phyloP scores from a whole-genome alignment of 2,329 filamentous ascomycete species.

The Dothidotthia symphoricarpi region DNA sequence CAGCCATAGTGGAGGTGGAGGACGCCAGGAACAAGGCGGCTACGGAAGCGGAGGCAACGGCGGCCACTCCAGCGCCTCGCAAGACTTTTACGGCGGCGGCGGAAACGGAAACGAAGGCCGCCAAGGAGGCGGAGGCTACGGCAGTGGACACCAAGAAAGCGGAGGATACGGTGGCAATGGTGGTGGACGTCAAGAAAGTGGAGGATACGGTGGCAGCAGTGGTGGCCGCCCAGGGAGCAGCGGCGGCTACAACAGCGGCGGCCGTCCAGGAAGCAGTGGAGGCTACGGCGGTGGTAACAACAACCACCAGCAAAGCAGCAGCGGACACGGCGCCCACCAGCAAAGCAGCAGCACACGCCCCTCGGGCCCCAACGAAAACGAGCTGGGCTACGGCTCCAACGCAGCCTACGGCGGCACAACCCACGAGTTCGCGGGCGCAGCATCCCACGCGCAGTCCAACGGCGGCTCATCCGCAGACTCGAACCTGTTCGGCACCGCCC shows the following conservation, averaged over 20 bases:
- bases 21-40: constrained; percentile 3
- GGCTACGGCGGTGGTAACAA: constrained; percentile 6
- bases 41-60: constrained; percentile 1
- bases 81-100: neutral
- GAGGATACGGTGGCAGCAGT: constrained; percentile 13
- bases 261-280: neutral
- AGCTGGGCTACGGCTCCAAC: constrained; percentile 16
- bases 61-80: too few species aligned
- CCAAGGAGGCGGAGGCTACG: constrained; percentile 12
- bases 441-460: constrained; percentile 56
- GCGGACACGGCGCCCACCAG: constrained; percentile 10
- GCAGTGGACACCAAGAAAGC: constrained; percentile 20
- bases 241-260: constrained; percentile 1
- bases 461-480: constrained; percentile 51
- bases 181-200: constrained; percentile 9
- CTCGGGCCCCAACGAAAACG: constrained; percentile 17
- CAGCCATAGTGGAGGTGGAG: constrained; percentile 4
- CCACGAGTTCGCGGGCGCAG: constrained; percentile 57
- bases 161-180: constrained; percentile 9
- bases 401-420: constrained; percentile 22
- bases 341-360: constrained; percentile 14
- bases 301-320: constrained; percentile 3
- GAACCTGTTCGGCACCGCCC: constrained; percentile 56
- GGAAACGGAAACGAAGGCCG: constrained; percentile 13
- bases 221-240: neutral